These are phyloP conservation scores for Alternaria tenuissima DNA, from an alignment of 2,329 filamentous ascomycete genomes.

Conservation along the genomic window DNA sequence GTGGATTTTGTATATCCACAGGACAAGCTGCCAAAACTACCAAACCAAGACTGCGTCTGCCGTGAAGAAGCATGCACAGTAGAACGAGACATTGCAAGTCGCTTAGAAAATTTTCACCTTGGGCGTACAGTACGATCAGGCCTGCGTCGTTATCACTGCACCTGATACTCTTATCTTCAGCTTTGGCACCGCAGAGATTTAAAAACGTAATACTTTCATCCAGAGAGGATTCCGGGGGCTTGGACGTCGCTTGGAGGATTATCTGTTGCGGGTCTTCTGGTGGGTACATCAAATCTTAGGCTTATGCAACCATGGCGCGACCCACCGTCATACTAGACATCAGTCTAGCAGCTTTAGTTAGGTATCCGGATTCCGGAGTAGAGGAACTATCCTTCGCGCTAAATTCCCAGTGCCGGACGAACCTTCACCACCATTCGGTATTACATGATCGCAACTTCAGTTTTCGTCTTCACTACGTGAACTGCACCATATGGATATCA, in stretches of 20 bases:
- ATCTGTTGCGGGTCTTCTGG: constrained; percentile 6
- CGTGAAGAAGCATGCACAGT: not conserved
- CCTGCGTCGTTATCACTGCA: constrained; percentile 6
- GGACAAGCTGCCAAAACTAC: not conserved
- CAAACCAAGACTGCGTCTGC: not conserved
- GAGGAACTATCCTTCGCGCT: not conserved
- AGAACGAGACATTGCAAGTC: not conserved
- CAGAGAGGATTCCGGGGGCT: not conserved
- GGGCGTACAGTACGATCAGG: not conserved
- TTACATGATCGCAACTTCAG: not conserved
- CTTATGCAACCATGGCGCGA: constrained; percentile 5
- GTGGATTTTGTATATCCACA: not conserved
- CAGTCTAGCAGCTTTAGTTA: not conserved
- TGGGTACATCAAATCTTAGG: constrained; percentile 9
- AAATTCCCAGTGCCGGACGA: not conserved
- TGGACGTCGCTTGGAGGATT: constrained; percentile 1
- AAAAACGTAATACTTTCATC: constrained; percentile 15
- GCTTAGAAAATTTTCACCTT: not conserved
- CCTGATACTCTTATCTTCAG: constrained; percentile 11
- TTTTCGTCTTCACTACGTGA: not conserved
- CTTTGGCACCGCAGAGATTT: not conserved
- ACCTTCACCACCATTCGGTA: not conserved
- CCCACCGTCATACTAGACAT: constrained; percentile 10
- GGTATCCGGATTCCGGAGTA: not conserved
- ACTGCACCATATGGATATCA: not conserved